A percentile compares a stretch with the other conserved stretches of the same genome.
These are phyloP conservation scores for Leishmania tropica DNA, from an alignment of 208 protist species.

Conservation along the genomic window DNA sequence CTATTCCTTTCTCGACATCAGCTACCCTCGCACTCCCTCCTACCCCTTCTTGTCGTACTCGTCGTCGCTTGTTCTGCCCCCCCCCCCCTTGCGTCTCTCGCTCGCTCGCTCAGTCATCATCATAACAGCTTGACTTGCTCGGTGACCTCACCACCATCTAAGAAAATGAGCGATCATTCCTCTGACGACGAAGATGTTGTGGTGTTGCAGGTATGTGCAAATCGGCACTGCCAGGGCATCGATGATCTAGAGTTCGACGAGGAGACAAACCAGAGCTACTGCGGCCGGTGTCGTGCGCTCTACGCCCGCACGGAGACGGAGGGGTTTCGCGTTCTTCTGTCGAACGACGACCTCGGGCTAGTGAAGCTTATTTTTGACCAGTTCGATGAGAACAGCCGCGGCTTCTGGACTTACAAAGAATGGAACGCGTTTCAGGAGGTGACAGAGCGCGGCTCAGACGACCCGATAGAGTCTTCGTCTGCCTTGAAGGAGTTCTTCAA, in stretches of 20 bases:
- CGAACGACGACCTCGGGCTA: conserved; percentile 49
- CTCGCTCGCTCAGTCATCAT: background rate
- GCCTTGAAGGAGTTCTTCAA: conserved; percentile 58
- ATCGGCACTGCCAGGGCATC: conserved; percentile 68
- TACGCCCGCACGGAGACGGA: conserved; percentile 65
- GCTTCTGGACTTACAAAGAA: conserved; percentile 70
- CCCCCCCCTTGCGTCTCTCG: background rate
- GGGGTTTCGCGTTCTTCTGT: conserved; percentile 75
- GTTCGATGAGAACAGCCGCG: conserved; percentile 50
- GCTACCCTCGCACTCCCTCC: background rate
- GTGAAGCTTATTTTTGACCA: conserved; percentile 68
- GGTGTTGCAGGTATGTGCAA: conserved; percentile 78
- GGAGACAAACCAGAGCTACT: conserved; percentile 76
- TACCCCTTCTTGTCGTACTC: background rate
- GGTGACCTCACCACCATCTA: background rate
- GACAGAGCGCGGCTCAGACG: conserved; percentile 42
- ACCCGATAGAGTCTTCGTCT: conserved; percentile 30
- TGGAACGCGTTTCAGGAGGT: conserved; percentile 61
- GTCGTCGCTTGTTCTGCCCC: background rate
- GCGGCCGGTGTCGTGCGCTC: conserved; percentile 62
- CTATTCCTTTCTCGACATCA: background rate
- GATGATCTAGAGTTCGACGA: conserved; percentile 79
- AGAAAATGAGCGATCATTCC: conserved; percentile 36
- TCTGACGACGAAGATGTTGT: conserved; percentile 82
- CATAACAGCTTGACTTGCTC: background rate